Base-by-base conservation (phyloP, 1,284 basidiomycete genomes). In the Waitea zeae region DNA sequence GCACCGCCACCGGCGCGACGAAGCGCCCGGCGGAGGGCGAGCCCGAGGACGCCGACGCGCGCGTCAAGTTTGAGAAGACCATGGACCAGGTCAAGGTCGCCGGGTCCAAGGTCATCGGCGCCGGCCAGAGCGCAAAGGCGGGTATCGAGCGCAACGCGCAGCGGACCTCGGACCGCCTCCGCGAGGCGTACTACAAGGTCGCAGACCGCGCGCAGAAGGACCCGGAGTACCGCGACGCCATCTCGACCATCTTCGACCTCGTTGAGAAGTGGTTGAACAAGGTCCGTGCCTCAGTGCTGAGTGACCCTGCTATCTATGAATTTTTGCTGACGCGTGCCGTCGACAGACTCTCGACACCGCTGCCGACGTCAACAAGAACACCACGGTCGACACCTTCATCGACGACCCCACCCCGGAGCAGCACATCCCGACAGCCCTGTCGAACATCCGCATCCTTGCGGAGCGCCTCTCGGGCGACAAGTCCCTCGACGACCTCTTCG, bases 141-240 rank as follows among this genome's bases (percentile, higher is more conserved):
- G 54, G 57, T 3, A 49, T 58, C 0, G 47, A 70, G 39, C 64
- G 70, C 3, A 49, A 57, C 13, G 47, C 57, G 0, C 54, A 63
- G 5, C 56, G 56, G 29, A 61, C 64, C 0, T 52, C 45, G 6
- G 39, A 45, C 1, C 53, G 64, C 0, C 37, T 76, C 1, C 56
- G 56, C n/a, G 56, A 64, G 11, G 64, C 70, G 0, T 69, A 64
- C 35, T 51, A 62, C 38, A 60, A 63, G 49, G 76, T 72, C 5
- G 68, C 62, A 42, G 68, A 75, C 37, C 65, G 68, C 17, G 70
- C 73, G 1, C 69, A 72, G 39, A 58, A 58, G 7, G 69, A 78
- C 40, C 52, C 62, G 12, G 55, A 62, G 12, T 80, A 77, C 38
- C 64, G 62, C 37, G 49, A 59, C 2, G 53, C 73, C 1, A 51